Evolutionary conservation across 495 filamentous ascomycete species (phyloP).

Genomic region (Aspergillus nidulans): DNA sequence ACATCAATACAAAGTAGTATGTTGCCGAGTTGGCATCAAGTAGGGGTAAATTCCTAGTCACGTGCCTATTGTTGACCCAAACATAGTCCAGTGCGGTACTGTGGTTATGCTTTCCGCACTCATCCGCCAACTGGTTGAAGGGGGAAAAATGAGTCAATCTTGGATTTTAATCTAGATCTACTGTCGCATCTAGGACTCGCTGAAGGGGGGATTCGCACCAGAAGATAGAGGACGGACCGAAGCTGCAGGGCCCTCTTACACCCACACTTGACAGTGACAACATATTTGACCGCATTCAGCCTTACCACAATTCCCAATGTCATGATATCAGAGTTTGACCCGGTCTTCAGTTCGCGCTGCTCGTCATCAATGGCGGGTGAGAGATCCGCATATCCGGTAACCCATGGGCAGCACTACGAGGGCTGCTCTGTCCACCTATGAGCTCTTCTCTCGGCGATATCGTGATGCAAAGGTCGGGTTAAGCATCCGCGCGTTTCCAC

Average conservation of each 20-base stretch:
- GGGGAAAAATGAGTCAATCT: neutral
- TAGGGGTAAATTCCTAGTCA: neutral
- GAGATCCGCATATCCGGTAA: neutral
- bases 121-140: neutral
- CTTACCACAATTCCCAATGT: neutral
- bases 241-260: neutral
- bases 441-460: neutral
- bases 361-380: conserved; percentile 2
- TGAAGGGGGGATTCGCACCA: neutral
- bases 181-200: neutral
- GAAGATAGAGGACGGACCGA: neutral
- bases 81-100: neutral
- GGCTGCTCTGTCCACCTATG: neutral
- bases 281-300: neutral
- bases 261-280: neutral
- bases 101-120: neutral
- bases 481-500: conserved; percentile 1
- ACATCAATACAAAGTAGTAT: neutral
- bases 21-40: neutral
- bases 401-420: neutral
- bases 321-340: conserved; percentile 11
- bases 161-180: neutral
- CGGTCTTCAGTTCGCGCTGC: neutral
- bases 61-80: neutral
- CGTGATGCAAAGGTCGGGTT: conserved; percentile 19